A percentile compares a stretch with the other conserved stretches of the same genome.
phyloP scores from a whole-genome alignment of 2,329 filamentous ascomycete genomes.

The Cyanodermella asteris region DNA sequence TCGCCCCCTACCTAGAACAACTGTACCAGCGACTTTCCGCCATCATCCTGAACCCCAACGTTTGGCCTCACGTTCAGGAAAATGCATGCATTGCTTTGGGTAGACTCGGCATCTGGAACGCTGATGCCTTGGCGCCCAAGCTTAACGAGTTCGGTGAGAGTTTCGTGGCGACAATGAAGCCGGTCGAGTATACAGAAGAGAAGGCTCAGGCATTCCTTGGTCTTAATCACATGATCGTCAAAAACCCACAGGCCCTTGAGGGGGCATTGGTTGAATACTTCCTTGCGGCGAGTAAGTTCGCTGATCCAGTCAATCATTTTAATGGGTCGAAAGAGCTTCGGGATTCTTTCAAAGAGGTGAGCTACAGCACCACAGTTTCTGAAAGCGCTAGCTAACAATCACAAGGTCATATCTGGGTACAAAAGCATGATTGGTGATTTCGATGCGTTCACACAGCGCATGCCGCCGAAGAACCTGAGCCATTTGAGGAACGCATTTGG shows the following conservation, averaged over 20 bases:
- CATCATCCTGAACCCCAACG: conserved; percentile 66
- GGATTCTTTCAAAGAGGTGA: conserved; percentile 50
- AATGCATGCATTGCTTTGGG: conserved; percentile 89
- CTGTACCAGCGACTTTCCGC: conserved; percentile 56
- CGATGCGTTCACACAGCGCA: conserved; percentile 25
- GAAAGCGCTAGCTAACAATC: conserved; percentile 2
- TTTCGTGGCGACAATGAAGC: conserved; percentile 62
- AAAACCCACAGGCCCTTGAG: conserved; percentile 85
- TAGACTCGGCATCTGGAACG: conserved; percentile 59
- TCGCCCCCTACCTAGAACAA: conserved; percentile 56
- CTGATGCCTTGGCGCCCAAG: conserved; percentile 54
- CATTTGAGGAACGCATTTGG: no score
- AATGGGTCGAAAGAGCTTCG: conserved; percentile 5
- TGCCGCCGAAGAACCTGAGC: conserved; percentile 22
- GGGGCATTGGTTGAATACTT: conserved; percentile 66
- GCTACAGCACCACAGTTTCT: conserved; percentile 15
- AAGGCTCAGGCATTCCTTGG: conserved; percentile 86
- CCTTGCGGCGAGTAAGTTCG: conserved; percentile 47
- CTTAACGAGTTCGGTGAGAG: conserved; percentile 59
- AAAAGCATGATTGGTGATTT: conserved; percentile 33
- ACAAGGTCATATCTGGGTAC: conserved; percentile 29
- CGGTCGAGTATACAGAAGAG: conserved; percentile 74
- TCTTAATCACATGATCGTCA: conserved; percentile 63
- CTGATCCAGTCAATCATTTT: conserved; percentile 18
- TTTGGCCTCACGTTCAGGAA: conserved; percentile 71